phyloP scores from a whole-genome alignment of 2,329 filamentous ascomycete species.

The Akanthomyces lecanii region DNA sequence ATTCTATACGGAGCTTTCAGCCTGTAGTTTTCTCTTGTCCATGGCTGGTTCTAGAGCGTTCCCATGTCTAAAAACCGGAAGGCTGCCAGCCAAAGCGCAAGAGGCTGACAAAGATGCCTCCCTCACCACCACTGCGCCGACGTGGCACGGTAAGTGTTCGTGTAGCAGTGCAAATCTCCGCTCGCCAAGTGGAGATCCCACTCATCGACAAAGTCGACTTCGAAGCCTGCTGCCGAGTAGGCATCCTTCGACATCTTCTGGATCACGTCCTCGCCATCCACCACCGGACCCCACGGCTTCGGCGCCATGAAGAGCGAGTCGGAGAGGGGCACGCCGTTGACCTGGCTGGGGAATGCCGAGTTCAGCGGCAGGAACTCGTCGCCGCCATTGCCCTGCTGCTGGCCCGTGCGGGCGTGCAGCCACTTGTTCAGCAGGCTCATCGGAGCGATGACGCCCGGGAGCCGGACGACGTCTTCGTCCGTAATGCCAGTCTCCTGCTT shows the following conservation, averaged over 20 bases:
- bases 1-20: not conserved
- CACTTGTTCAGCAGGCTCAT: slow-evolving; percentile 7
- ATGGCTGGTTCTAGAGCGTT: not conserved
- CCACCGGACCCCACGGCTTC: slow-evolving; percentile 24
- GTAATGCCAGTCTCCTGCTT: slow-evolving; percentile 23
- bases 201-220: slow-evolving; percentile 26
- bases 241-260: slow-evolving; percentile 20
- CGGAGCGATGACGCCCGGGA: slow-evolving; percentile 17
- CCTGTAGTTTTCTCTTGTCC: not conserved
- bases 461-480: slow-evolving; percentile 22
- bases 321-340: not conserved
- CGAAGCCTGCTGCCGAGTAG: slow-evolving; percentile 23
- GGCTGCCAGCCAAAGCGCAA: not conserved
- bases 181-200: slow-evolving; percentile 23
- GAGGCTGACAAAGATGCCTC: not conserved
- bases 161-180: slow-evolving; percentile 28
- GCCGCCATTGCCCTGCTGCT: not conserved
- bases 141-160: slow-evolving; percentile 20
- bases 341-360: not conserved
- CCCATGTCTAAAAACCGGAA: not conserved
- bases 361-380: not conserved
- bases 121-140: slow-evolving; percentile 20
- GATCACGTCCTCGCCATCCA: slow-evolving; percentile 26
- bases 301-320: slow-evolving; percentile 15
- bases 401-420: not conserved